A percentile compares a stretch with the other conserved stretches of the same genome.
These are phyloP conservation scores for Leccinum disarticulatum DNA, from an alignment of 768 basidiomycete species.

Conservation along the genomic window DNA sequence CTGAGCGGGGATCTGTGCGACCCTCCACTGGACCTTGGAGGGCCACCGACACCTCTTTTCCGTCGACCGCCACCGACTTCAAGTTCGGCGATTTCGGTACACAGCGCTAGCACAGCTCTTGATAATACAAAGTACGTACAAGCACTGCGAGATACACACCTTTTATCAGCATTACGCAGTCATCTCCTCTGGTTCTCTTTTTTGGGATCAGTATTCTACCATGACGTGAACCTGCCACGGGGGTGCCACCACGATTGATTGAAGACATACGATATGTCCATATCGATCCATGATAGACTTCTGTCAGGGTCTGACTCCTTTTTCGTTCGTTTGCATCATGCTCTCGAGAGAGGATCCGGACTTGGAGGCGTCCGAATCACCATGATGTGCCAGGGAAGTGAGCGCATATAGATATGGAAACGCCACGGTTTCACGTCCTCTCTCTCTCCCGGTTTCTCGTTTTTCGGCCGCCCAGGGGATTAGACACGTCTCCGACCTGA, in stretches of 20 bases:
- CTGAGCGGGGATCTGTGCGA: not conserved
- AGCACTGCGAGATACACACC: not conserved
- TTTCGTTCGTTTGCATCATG: not conserved
- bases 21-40: not conserved
- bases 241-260: not conserved
- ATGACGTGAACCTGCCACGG: not conserved
- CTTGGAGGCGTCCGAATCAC: not conserved
- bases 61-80: not conserved
- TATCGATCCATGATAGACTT: not conserved
- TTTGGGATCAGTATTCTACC: not conserved
- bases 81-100: not conserved
- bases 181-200: not conserved
- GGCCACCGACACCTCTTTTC: not conserved
- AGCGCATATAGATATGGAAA: not conserved
- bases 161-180: not conserved
- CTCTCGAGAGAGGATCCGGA: not conserved
- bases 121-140: not conserved
- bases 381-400: not conserved
- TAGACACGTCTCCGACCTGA: not conserved
- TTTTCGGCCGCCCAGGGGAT: not conserved
- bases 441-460: not conserved
- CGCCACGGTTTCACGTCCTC: not conserved
- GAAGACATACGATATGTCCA: not conserved
- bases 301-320: not conserved
- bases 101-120: not conserved